Base-by-base conservation (phyloP, 306 rosid genomes). In the apple (Malus domestica) region DNA sequence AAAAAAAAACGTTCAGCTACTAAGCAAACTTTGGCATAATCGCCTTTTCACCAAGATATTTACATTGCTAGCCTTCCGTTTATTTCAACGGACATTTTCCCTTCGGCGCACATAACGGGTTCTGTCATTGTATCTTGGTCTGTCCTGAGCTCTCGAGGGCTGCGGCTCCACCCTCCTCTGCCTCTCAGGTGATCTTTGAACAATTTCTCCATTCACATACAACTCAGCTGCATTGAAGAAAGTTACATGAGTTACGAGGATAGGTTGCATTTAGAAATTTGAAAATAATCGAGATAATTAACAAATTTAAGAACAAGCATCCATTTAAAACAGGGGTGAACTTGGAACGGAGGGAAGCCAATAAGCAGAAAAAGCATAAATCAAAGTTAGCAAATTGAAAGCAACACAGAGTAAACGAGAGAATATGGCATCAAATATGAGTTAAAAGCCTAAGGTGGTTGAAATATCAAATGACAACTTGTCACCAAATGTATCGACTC, bases 101-200 rank as follows among this genome's bases (percentile, higher is more conserved):
- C 89, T 76, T 46, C 97, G 90, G 0, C 93, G 79, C 78, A 85
- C 93, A 63, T 92, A 88, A 74, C 93, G 89, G 59, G 98, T 92
- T 76, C 93, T 78, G 63, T 96, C 99, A 40, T 89, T 92, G 91
- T 93, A 96, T 76, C 96, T 89, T 45, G 99, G 96, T 76, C 98
- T 87, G 80, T 92, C 97, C 27, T 88, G 88, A 66, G 89, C 92
- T 80, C 98, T 87, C 40, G 91, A 93, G 1, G 90, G 95, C 82
- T 92, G 98, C 3, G 96, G 97, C 77, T 94, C 97, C 82, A 94
- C 98, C 87, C 97, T 87, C 84, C 90, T 90, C 86, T 96, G 99
- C 65, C 99, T 92, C 49, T 96, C 98, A 2, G 97, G 99, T 6
- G 98, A 61, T 64, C 99, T 89, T 83, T 92, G 99, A 38, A 96